Percentiles rank a stretch among this genome's conserved stretches.
These are phyloP conservation scores for Candida nitratophila DNA, from an alignment of 805 yeast genomes.

Conservation along the genomic window DNA sequence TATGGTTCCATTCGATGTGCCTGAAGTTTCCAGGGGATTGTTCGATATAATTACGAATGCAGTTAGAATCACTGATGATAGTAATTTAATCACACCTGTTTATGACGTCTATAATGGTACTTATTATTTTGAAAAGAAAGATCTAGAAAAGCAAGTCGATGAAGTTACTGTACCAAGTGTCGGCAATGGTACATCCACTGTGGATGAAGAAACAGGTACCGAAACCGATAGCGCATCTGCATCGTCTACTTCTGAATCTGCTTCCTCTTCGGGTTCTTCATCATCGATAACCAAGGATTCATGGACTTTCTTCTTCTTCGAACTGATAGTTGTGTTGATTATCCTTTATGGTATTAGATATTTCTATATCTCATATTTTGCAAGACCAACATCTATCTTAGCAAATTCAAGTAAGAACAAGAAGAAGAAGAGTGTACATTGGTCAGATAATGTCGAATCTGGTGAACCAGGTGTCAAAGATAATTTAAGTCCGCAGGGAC, in stretches of 20 bases:
- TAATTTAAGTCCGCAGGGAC: conserved; percentile 1
- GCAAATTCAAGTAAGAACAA: conserved; percentile 3
- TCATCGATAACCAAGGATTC: not conserved
- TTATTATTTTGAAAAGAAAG: conserved; percentile 5
- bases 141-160: not conserved
- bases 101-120: conserved; percentile 12
- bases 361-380: conserved; percentile 15
- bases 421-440: conserved; percentile 28
- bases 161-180: not conserved
- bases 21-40: conserved; percentile 62
- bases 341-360: conserved; percentile 16
- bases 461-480: not conserved
- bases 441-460: conserved; percentile 18
- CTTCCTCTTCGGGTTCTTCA: not conserved
- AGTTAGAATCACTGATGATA: conserved; percentile 11
- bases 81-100: conserved; percentile 20
- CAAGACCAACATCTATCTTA: conserved; percentile 13
- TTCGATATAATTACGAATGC: conserved; percentile 43
- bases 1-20: conserved; percentile 87
- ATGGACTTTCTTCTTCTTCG: conserved; percentile 14
- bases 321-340: conserved; percentile 13
- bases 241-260: too few species aligned
- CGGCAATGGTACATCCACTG: not conserved
- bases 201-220: not conserved
- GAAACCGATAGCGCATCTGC: too few species aligned